These are phyloP conservation scores for Dendrobium nobile DNA, from an alignment of 106 monocot species.

Conservation along the genomic window DNA sequence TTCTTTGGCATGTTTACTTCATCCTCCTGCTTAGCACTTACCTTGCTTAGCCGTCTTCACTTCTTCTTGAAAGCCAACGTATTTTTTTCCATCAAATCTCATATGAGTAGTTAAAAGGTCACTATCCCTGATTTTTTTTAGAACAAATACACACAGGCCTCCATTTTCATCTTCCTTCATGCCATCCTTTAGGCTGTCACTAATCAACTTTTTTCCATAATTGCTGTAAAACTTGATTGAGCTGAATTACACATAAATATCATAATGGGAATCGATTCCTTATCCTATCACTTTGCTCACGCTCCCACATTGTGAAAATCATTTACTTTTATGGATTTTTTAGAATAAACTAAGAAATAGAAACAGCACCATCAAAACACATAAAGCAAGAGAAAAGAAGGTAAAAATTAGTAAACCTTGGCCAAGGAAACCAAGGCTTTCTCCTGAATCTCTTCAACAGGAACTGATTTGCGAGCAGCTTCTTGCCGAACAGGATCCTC, in stretches of 20 bases:
- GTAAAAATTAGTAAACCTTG: conserved; percentile 37
- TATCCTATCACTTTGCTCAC: not conserved
- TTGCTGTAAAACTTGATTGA: not conserved
- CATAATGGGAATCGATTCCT: not conserved
- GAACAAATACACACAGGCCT: not conserved
- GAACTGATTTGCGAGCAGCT: conserved; percentile 74
- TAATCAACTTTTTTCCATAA: not conserved
- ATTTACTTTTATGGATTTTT: not conserved
- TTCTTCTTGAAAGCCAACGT: not conserved
- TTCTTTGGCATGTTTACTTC: no score
- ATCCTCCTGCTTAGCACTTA: no score
- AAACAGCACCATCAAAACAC: not conserved
- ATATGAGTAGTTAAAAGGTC: not conserved
- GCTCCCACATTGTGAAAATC: not conserved
- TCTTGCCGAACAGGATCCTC: conserved; percentile 65
- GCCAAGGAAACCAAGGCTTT: conserved; percentile 77
- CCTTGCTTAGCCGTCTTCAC: not conserved
- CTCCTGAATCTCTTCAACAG: conserved; percentile 72
- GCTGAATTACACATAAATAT: not conserved
- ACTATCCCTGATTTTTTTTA: not conserved
- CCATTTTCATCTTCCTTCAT: not conserved
- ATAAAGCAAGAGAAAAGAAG: not conserved
- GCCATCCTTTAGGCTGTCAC: not conserved
- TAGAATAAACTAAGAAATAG: not conserved
- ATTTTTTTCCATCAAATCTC: not conserved